Evolutionary conservation across 2,329 filamentous ascomycete genomes (phyloP), one percentile per base, ranked within the genome.

Genomic region (Ascochyta lentis): DNA sequence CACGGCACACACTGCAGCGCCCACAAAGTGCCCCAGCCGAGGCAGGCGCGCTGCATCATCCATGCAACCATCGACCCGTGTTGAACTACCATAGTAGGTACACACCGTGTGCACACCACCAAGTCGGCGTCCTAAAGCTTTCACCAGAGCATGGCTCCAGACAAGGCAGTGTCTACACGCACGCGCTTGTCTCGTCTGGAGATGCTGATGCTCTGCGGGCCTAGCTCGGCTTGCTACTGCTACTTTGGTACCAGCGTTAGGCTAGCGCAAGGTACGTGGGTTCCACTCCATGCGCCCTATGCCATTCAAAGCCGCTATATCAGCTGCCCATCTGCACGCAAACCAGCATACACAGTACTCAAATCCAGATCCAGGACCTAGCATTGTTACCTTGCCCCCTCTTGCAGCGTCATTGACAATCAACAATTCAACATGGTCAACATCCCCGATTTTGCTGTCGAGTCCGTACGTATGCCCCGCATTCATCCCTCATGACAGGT

Each of bases 401-500:
- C 9, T 31, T 26, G 24, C 29, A 13, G 29, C 29, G 8, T 12
- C 27, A 6, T 31, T 5, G 12, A 2, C 12, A 31, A 31, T 31
- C 29, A 40, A 34, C 4, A 15, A 3, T 1, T 31, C 65, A 77
- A 60, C 9, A 86, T 87, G 84, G 84, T 86, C 31, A 77, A 81
- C 44, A 83, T 89, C 59, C 77, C 81, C 19, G 80, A 82, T 1
- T 92, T 92, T 68, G 82, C 84, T 15, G 89, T 95, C 8, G 91
- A 96, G 77, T 81, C 87, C 73, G 86, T 86, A 79, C 63, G 75
- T 76, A 48, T 57, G 33, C 65, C 61, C 62, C 65, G 64, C 64
- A 67, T 57, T 58, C 37, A 23, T 35, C 47, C 39, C 51, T 16
- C 26, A 48, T 44, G 35, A 57, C 15, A 33, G 49, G 56, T 37